phyloP scores from a whole-genome alignment of 345 rosid species.

The Tarenaya hassleriana region DNA sequence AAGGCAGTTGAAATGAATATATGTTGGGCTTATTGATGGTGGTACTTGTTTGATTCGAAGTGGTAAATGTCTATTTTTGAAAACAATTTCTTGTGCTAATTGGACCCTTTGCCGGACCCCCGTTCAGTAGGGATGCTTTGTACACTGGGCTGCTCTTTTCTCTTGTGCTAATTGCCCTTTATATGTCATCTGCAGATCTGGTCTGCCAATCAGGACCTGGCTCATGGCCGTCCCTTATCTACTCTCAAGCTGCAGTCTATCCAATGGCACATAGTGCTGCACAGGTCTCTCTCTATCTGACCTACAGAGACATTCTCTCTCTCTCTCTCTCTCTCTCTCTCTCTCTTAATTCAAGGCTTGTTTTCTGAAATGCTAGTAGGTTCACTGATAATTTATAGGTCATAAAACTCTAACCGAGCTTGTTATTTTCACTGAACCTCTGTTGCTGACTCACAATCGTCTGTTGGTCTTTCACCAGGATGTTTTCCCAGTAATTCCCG shows the following conservation, averaged over 20 bases:
- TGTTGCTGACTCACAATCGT: conserved; percentile 11
- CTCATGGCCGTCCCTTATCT: conserved; percentile 80
- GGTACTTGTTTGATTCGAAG: conserved; percentile 3
- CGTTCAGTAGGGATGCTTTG: no score
- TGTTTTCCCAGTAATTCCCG: conserved; percentile 84
- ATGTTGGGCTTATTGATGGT: not conserved
- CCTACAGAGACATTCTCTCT: not conserved
- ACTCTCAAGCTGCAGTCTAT: conserved; percentile 74
- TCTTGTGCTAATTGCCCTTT: conserved; percentile 10
- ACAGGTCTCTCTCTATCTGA: conserved; percentile 51
- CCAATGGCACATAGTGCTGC: conserved; percentile 99
- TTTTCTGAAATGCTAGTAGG: conserved; percentile 15
- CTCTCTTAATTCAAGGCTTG: not conserved
- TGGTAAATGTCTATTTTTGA: not conserved
- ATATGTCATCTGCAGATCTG: conserved; percentile 50
- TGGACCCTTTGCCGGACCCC: no score
- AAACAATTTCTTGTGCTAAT: conserved; percentile 1
- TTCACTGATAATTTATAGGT: no score
- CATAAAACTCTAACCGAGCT: not conserved
- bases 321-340: conserved; percentile 3
- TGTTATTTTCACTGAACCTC: conserved; percentile 10
- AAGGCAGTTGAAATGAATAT: not conserved
- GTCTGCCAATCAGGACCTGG: conserved; percentile 99
- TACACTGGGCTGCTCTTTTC: no score
- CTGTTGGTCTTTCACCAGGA: conserved; percentile 44